These are phyloP conservation scores for Colletotrichum kahawae DNA, from an alignment of 2,329 filamentous ascomycete species.

Conservation along the genomic window DNA sequence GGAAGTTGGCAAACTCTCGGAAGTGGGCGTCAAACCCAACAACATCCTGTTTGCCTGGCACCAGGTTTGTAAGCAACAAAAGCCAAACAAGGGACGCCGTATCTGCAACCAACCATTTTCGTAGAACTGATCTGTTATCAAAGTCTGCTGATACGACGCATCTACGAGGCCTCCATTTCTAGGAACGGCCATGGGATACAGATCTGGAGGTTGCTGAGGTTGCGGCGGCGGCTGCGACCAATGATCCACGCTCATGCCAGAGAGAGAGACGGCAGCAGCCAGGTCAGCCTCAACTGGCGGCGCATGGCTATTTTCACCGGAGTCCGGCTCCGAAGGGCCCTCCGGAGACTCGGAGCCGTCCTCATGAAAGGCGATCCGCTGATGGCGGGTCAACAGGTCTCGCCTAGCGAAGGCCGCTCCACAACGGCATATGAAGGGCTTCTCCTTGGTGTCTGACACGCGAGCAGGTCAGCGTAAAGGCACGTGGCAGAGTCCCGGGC, in stretches of 20 bases:
- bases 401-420: conserved; percentile 49
- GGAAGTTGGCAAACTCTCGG: conserved; percentile 41
- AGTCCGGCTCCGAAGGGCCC: conserved; percentile 23
- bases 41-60: conserved; percentile 1
- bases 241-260: conserved; percentile 34
- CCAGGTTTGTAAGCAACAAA: not conserved
- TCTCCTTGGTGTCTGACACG: conserved; percentile 50
- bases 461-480: not conserved
- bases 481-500: not conserved
- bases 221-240: conserved; percentile 22
- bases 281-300: conserved; percentile 29
- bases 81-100: not conserved
- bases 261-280: conserved; percentile 34
- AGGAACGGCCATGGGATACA: conserved; percentile 11
- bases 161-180: conserved; percentile 7
- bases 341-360: conserved; percentile 25
- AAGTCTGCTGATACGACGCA: conserved; percentile 31
- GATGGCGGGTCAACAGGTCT: conserved; percentile 49
- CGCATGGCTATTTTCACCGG: conserved; percentile 31
- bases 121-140: conserved; percentile 27
- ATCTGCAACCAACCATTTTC: conserved; percentile 22
- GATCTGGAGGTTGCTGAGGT: not conserved
- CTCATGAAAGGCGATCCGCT: conserved; percentile 41
- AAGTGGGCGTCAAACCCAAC: conserved; percentile 36
- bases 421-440: conserved; percentile 49